Evolutionary conservation across 192 early-diverging fungal genomes (phyloP), one percentile per base, ranked within the genome.

Genomic region (Chytriomyces sp.): DNA sequence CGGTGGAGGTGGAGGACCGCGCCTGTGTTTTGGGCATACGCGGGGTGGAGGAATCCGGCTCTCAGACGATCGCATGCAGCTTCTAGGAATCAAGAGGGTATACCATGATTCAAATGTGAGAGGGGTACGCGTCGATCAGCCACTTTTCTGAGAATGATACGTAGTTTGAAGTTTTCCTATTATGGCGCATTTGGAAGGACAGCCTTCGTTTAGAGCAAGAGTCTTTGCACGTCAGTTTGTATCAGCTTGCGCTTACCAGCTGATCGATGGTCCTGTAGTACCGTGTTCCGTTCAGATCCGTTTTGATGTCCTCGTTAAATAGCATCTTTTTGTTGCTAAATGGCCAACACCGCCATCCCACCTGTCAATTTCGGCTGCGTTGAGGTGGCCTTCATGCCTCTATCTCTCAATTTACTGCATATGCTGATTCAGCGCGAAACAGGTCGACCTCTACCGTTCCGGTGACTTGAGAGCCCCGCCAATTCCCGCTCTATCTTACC

Each of bases 371-470:
- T 68, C 34, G 65, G 65, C 52, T 68, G 65, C 52, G 65, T 68
- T 26, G 65, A 68, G 37, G 65, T 55, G n/a, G 10, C 22, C 22
- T 22, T 19, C 12, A 19, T 61, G 19, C 28, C 8, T 26, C 37
- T 26, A 12, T 0, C 38, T 64, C 58, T 25, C 39, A 17, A 37
- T 5, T 1, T 33, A 7, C 4, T 19, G n/a, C 7, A 31, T 19
- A 52, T 12, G 19, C 22, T 2, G 12, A 30, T 26, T 32, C n/a
- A n/a, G 7, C 28, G 32, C 31, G 17, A 25, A 14, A 52, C 69
- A 99, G 76, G 95, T 96, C 70, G 91, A 96, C 73, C 85, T 99
- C 19, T 99, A 96, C 81, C 88, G 98, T 52, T 98, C 94, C 14
- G 82, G 84, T 39, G 34, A 31, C 33, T 6, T 56, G 59, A 34